Percentiles rank a stretch among this genome's conserved stretches.
phyloP scores from a whole-genome alignment of 2,329 filamentous ascomycete species.

The Aspergillus puulaauensis region DNA sequence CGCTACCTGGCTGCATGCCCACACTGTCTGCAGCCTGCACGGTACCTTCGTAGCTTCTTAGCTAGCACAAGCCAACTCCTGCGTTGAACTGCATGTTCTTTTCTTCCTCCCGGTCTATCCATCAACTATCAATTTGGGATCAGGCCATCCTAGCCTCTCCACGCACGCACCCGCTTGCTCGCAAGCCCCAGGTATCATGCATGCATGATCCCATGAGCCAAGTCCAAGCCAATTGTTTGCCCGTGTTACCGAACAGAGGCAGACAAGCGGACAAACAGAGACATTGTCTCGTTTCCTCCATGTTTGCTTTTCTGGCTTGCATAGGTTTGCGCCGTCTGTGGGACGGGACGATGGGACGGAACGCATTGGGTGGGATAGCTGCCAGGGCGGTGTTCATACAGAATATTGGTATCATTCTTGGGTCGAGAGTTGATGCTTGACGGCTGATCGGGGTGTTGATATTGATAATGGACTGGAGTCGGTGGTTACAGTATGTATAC shows the following conservation, averaged over 20 bases:
- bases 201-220: not conserved
- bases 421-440: not conserved
- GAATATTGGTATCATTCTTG: not conserved
- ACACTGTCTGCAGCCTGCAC: not conserved
- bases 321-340: not conserved
- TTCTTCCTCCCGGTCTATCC: not conserved
- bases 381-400: not conserved
- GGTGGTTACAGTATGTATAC: too few relatives aligned
- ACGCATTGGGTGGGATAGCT: too few relatives aligned
- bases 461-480: too few relatives aligned
- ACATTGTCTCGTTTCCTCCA: not conserved
- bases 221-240: not conserved
- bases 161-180: not conserved
- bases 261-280: not conserved
- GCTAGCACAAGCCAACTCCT: not conserved
- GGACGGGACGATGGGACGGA: not conserved
- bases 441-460: not conserved
- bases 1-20: not conserved
- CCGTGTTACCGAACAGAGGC: not conserved
- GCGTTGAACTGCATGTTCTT: not conserved
- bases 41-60: not conserved
- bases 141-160: not conserved
- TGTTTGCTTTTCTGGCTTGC: not conserved
- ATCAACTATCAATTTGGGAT: not conserved
- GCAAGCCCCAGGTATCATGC: not conserved